phyloP scores from a whole-genome alignment of 1,284 basidiomycete genomes.

The Ceratobasidium sp. region DNA sequence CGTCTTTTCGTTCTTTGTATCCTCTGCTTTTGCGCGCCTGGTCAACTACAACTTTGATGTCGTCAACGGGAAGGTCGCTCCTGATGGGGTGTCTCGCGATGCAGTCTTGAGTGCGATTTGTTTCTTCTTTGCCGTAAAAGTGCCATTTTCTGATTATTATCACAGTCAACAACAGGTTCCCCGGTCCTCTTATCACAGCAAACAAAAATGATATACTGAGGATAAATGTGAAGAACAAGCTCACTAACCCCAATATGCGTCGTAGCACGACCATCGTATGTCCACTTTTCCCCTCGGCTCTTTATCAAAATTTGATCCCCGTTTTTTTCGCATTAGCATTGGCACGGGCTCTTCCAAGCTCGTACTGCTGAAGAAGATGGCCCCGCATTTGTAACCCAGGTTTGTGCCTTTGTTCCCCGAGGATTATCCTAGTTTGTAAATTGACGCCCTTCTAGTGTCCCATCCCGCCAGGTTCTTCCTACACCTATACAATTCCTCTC shows the following conservation, averaged over 20 bases:
- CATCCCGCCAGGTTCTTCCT: conserved; percentile 48
- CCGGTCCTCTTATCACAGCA: conserved; percentile 44
- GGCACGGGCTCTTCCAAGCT: conserved; percentile 59
- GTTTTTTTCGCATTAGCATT: conserved; percentile 53
- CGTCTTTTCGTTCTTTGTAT: conserved; percentile 36
- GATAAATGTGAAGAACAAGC: conserved; percentile 43
- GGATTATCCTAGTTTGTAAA: conserved; percentile 28
- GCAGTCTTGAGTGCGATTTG: conserved; percentile 40
- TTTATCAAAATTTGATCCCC: background rate
- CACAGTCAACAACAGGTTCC: conserved; percentile 43
- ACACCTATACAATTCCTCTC: conserved; percentile 33
- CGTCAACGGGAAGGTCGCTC: conserved; percentile 41
- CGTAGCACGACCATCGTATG: conserved; percentile 48
- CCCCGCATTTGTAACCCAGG: conserved; percentile 37
- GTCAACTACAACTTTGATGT: conserved; percentile 30
- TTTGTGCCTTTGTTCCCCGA: background rate
- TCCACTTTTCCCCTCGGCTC: background rate
- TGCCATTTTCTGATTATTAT: conserved; percentile 36
- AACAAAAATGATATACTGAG: conserved; percentile 44
- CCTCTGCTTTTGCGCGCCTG: conserved; percentile 8
- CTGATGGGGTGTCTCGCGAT: conserved; percentile 50
- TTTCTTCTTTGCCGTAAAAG: conserved; percentile 2
- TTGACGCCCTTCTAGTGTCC: conserved; percentile 55
- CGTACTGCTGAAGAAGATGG: conserved; percentile 55
- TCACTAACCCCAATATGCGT: conserved; percentile 45